phyloP scores from a whole-genome alignment of 2,329 filamentous ascomycete species.

The Hypoxylon sp. region DNA sequence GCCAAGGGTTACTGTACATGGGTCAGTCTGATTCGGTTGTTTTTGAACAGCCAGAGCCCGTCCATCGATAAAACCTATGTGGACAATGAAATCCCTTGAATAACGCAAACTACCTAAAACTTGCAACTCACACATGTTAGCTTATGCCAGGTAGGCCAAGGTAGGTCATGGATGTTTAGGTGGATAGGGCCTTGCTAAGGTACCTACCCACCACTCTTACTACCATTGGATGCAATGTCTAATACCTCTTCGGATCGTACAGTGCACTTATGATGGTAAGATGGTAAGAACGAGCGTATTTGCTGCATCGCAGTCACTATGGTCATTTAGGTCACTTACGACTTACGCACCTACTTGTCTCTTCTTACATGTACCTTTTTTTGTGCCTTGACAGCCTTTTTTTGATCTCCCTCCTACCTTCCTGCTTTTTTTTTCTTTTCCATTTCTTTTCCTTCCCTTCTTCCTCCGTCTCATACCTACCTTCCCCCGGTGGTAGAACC shows the following conservation, averaged over 20 bases:
- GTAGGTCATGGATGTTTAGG: slow-evolving; percentile 28
- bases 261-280: slow-evolving; percentile 20
- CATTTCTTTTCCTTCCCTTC: slow-evolving; percentile 9
- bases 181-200: slow-evolving; percentile 28
- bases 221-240: slow-evolving; percentile 31
- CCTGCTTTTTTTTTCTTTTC: slow-evolving; percentile 19
- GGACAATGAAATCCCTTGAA: slow-evolving; percentile 40
- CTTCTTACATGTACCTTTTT: slow-evolving; percentile 18
- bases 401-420: slow-evolving; percentile 29
- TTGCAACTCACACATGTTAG: slow-evolving; percentile 44
- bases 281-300: slow-evolving; percentile 29
- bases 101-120: slow-evolving; percentile 44
- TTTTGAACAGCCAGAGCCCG: slow-evolving; percentile 27
- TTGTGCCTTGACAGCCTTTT: slow-evolving; percentile 33
- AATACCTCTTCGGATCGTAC: slow-evolving; percentile 28
- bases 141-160: slow-evolving; percentile 30
- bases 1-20: slow-evolving; percentile 16
- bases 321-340: slow-evolving; percentile 8
- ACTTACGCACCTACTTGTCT: slow-evolving; percentile 11
- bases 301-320: slow-evolving; percentile 34
- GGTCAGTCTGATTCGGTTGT: slow-evolving; percentile 25
- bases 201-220: slow-evolving; percentile 31
- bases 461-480: slow-evolving; percentile 15
- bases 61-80: slow-evolving; percentile 22
- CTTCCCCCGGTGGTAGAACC: slow-evolving; percentile 28